Percentiles rank a stretch among this genome's conserved stretches.
phyloP scores from a whole-genome alignment of 495 filamentous ascomycete species.

The Sordaria brevicollis region DNA sequence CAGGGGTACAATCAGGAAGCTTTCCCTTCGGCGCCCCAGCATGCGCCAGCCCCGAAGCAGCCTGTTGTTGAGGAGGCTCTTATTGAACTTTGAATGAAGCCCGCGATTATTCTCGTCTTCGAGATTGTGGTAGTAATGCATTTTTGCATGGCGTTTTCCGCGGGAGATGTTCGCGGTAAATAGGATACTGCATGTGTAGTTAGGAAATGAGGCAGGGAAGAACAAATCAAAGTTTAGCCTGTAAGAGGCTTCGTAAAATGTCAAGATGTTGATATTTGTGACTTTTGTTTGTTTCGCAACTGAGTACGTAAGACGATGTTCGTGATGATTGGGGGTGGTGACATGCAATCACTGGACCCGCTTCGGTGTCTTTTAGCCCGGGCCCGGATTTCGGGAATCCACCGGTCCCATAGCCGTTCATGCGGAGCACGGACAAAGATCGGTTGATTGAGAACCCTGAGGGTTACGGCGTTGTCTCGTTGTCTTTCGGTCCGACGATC shows the following conservation, averaged over 20 bases:
- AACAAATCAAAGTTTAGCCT: not conserved
- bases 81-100: conserved; percentile 66
- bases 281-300: not conserved
- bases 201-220: not conserved
- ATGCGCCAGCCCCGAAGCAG: conserved; percentile 42
- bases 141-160: conserved; percentile 5
- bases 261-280: not conserved
- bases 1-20: conserved; percentile 51
- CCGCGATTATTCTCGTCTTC: too few species aligned
- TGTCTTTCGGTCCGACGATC: not conserved
- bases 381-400: not conserved
- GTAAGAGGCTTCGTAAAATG: not conserved
- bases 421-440: not conserved
- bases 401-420: not conserved
- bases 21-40: conserved; percentile 54
- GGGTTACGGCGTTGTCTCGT: not conserved
- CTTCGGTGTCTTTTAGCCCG: not conserved
- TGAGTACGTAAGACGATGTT: not conserved
- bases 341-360: not conserved
- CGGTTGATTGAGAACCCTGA: not conserved
- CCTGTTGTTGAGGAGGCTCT: conserved; percentile 76
- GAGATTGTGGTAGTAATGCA: conserved; percentile 32
- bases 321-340: not conserved
- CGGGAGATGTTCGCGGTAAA: not conserved
- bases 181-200: not conserved